Evolutionary conservation across 495 filamentous ascomycete species (phyloP).

Genomic region (Penicillium nucicola): DNA sequence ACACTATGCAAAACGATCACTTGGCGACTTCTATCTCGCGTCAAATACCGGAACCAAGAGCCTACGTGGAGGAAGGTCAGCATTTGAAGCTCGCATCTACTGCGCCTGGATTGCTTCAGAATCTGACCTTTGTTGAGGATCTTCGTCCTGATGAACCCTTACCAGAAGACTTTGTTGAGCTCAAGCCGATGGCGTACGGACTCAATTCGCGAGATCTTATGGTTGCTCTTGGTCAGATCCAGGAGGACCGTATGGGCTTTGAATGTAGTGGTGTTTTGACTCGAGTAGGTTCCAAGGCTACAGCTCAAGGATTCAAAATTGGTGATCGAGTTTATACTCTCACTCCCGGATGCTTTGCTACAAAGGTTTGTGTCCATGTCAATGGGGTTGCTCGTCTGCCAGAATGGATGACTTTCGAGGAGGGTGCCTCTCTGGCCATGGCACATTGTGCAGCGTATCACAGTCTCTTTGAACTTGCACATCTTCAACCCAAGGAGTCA

Average conservation of each 20-base stretch:
- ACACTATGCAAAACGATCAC: too few species aligned
- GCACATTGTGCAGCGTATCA: constrained; percentile 58
- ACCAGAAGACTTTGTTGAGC: constrained; percentile 22
- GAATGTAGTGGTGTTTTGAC: constrained; percentile 32
- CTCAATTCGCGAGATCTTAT: constrained; percentile 39
- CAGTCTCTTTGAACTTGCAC: constrained; percentile 37
- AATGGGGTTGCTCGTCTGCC: constrained; percentile 33
- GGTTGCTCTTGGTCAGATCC: constrained; percentile 30
- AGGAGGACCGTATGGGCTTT: constrained; percentile 16
- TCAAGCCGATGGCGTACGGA: constrained; percentile 24
- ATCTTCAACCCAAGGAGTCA: constrained; percentile 43
- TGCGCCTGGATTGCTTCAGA: constrained; percentile 2
- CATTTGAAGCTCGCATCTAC: constrained; percentile 23
- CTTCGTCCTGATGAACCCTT: constrained; percentile 4
- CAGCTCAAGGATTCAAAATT: constrained; percentile 38
- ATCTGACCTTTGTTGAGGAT: constrained; percentile 25
- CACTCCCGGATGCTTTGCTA: constrained; percentile 32
- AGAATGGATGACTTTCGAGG: constrained; percentile 45
- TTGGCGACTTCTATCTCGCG: too few species aligned
- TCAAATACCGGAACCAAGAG: too few species aligned
- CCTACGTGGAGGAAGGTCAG: background rate
- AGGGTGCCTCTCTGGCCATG: constrained; percentile 54
- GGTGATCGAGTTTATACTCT: constrained; percentile 55
- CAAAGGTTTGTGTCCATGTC: constrained; percentile 13
- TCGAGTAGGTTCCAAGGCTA: constrained; percentile 31